Evolutionary conservation across 148 eudicot species (phyloP).

Genomic region (Silene conica): DNA sequence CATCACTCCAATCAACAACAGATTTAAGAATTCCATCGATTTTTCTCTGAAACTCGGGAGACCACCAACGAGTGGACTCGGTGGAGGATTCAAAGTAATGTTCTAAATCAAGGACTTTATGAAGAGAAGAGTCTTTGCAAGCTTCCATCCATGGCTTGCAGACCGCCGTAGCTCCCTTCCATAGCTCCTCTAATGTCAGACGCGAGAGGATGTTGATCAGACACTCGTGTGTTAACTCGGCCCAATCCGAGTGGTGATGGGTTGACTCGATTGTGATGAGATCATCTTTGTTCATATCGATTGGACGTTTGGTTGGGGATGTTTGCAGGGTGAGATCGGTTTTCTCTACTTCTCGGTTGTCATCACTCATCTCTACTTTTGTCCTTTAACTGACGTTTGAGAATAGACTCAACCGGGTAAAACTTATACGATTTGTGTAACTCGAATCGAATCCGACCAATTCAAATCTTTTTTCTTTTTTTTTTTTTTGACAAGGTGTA

Average conservation of each 20-base stretch:
- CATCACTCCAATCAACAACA: slow-evolving; percentile 56
- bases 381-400: no score
- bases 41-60: slow-evolving; percentile 53
- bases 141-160: slow-evolving; percentile 79
- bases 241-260: slow-evolving; percentile 43
- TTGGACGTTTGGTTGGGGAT: not conserved
- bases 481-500: no score
- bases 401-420: no score
- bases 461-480: no score
- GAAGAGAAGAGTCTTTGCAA: slow-evolving; percentile 61
- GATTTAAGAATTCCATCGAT: slow-evolving; percentile 65
- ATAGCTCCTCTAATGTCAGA: slow-evolving; percentile 57
- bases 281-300: slow-evolving; percentile 23
- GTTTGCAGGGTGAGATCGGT: not conserved
- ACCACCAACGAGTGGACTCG: slow-evolving; percentile 77
- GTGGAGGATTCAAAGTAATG: slow-evolving; percentile 47
- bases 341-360: no score
- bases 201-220: slow-evolving; percentile 69
- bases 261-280: slow-evolving; percentile 13
- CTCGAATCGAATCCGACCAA: no score
- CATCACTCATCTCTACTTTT: no score
- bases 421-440: no score
- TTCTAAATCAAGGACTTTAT: slow-evolving; percentile 59
- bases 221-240: slow-evolving; percentile 82
- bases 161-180: slow-evolving; percentile 59